These are phyloP conservation scores for Verticillium isaacii DNA, from an alignment of 2,329 filamentous ascomycete genomes.

Conservation along the genomic window DNA sequence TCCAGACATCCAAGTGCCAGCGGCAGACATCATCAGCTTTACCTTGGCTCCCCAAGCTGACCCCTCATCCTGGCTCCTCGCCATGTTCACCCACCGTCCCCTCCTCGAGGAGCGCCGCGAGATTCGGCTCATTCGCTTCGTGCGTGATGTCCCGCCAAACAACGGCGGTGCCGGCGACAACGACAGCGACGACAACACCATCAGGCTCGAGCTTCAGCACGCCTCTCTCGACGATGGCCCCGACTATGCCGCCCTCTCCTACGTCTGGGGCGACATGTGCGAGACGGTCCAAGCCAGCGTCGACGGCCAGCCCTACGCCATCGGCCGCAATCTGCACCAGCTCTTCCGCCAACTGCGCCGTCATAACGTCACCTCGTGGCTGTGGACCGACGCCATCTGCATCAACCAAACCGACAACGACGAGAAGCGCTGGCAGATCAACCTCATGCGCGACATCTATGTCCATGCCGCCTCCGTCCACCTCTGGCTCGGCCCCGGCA, in stretches of 20 bases:
- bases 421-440: constrained; percentile 15
- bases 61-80: too few species aligned
- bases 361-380: background rate
- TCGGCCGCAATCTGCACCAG: constrained; percentile 2
- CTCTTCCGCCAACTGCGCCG: constrained; percentile 7
- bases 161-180: too few species aligned
- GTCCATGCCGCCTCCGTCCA: constrained; percentile 9
- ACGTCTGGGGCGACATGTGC: constrained; percentile 13
- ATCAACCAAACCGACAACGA: constrained; percentile 12
- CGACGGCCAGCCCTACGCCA: background rate
- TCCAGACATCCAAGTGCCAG: too few species aligned
- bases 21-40: too few species aligned
- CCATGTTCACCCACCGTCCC: background rate
- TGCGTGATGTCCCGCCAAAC: background rate
- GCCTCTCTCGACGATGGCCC: constrained; percentile 1
- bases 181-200: background rate
- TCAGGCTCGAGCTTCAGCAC: constrained; percentile 10
- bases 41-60: too few species aligned
- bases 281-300: background rate
- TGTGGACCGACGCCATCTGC: constrained; percentile 18
- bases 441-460: constrained; percentile 14
- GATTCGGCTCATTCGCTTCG: constrained; percentile 12
- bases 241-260: constrained; percentile 14
- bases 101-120: constrained; percentile 3
- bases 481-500: constrained; percentile 13